Evolutionary conservation across 306 rosid genomes (phyloP), one percentile per base, ranked within the genome.

Genomic region (Pyrus bretschneideri): DNA sequence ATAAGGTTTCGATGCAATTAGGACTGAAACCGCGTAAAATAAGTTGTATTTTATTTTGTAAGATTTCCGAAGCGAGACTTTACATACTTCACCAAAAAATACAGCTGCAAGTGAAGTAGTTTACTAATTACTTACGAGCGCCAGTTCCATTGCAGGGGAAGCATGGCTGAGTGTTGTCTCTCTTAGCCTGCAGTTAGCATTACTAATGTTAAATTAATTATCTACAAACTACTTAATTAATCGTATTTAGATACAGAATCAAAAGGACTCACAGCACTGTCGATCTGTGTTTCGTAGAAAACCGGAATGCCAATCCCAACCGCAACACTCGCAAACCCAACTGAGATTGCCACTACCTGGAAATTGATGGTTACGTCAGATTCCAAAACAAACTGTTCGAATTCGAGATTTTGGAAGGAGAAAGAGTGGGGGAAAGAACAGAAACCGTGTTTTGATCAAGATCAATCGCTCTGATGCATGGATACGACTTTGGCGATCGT

Each of bases 111-210:
- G 22, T 8, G n/a, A n/a, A 57, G 0, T 9, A 58, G 14, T 58
- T 5, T 18, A 2, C 22, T 58, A 40, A 22, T 60, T 27, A 87
- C 94, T 90, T 82, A 92, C 98, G 99, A 65, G 97, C 96, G 10
- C 98, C 99, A 5, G 98, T 81, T 60, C 98, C 99, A 81, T n/a
- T 81, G 88, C 97, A 96, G 4, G 99, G 99, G 83, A 96, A 96
- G 87, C 99, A 92, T 57, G 97, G 86, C 67, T 91, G 99, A 38
- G 96, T 96, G 76, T 96, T 96, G 3, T 92, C 98, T 80, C 98
- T 83, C 84, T 91, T 89, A 38, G 97, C 74, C 99, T 92, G 94
- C 81, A 84, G 18, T 33, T 46, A 11, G 49, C 76, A 85, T 72
- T 9, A 5, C 10, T 67, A 30, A 63, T 40, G 17, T 27, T 25